Base-by-base conservation (phyloP, 495 filamentous ascomycete genomes). In the Neurospora cerealis region DNA sequence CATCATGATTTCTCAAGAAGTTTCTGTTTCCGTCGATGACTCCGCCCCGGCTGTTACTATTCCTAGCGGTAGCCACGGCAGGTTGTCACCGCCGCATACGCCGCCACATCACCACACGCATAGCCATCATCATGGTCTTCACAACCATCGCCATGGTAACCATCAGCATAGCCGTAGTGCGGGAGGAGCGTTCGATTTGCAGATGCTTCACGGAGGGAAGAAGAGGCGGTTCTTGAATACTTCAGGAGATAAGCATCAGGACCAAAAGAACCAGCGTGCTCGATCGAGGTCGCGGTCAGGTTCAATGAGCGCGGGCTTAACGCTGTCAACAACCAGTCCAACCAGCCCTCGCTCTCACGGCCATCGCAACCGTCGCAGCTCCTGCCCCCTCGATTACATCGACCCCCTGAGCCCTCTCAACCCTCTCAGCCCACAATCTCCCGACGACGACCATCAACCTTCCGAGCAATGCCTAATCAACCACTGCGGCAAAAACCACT, bases 1-100 rank as follows among this genome's bases (percentile, higher is more conserved):
- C 48, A 85, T 85, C 76, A 79, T 85, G 83, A 79, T 85, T 24
- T 83, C 78, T 2, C 79, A 83, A 24, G 80, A 83, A 17, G 76
- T 85, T 5, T 79, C 78, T 7, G 79, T 85, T 13, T 76, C 80
- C 5, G 80, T 81, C 9, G 78, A 80, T 0, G 70, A 77, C 17
- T 69, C 44, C 13, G 5, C 9, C 1, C 41, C 54, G 7, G 8
- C 19, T 2, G 38, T 37, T 0, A 60, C 69, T 1, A 41, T 48
- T 15, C 37, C 42, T 7, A 15, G 17, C 32, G 28, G 44, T 48
- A 46, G 44, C 44, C 3, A 10, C 0, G 19, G 13, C 1, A 44
- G 21, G 3, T n/a, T n/a, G n/a, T 60, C 48, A 28, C 11, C 21
- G 0, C 28, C 24, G 21, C 54, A 32, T 8, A 28, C 54, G 28